Conservation (phyloP, 306 rosid species). For the Begonia loranthoides region DNA sequence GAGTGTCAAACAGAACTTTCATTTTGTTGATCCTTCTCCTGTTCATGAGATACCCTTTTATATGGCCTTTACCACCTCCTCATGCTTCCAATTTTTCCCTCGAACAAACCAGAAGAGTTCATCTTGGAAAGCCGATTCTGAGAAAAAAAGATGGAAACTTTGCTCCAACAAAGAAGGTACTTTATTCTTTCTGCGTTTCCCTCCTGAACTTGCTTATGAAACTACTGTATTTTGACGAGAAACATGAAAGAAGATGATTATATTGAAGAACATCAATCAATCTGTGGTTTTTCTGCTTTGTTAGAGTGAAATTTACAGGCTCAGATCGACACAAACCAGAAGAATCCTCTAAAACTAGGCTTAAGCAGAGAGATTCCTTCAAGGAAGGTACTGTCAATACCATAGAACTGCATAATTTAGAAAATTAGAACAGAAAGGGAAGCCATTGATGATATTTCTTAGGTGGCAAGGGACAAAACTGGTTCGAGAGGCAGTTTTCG, state of each 20-base stretch:
- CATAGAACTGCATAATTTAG: not conserved
- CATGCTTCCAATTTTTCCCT: conserved; percentile 25
- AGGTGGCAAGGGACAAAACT: conserved; percentile 11
- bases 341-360: conserved; percentile 9
- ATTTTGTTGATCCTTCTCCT: too few relatives aligned
- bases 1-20: conserved; percentile 12
- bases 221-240: not conserved
- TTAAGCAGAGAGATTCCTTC: conserved; percentile 10
- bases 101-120: not conserved
- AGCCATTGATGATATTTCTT: not conserved
- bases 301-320: conserved; percentile 29
- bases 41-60: conserved; percentile 14
- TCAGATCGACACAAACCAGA: conserved; percentile 15
- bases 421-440: not conserved
- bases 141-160: conserved; percentile 8
- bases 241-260: not conserved
- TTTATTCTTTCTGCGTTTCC: not conserved
- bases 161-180: conserved; percentile 9
- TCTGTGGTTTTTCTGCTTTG: conserved; percentile 2
- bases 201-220: not conserved
- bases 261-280: not conserved
- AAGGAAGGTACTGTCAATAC: conserved; percentile 13
- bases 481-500: conserved; percentile 9
- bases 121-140: conserved; percentile 4
- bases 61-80: too few relatives aligned